A percentile compares a stretch with the other conserved stretches of the same genome.
Conservation (phyloP, 2,329 filamentous ascomycete genomes). For the Rhinocladiella similis region DNA sequence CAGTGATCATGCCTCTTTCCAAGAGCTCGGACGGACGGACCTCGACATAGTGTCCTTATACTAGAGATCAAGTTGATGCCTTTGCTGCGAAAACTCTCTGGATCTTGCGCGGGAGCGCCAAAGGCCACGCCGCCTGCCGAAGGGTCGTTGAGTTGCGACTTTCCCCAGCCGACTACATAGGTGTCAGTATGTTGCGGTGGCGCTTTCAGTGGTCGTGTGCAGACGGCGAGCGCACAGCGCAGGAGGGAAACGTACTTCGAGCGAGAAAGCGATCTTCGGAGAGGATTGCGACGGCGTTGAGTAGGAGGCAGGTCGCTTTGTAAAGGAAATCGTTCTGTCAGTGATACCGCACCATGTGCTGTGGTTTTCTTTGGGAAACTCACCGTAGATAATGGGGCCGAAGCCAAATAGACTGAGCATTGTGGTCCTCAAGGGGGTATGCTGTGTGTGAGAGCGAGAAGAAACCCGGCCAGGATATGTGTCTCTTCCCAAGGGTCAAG, state of each 20-base stretch:
- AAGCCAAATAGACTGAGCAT: conserved; percentile 35
- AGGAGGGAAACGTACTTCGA: conserved; percentile 51
- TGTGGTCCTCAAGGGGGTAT: neutral
- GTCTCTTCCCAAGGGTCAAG: too few relatives aligned
- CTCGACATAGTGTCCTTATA: conserved; percentile 20
- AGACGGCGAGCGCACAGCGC: too few relatives aligned
- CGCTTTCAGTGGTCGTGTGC: neutral
- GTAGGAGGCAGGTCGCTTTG: conserved; percentile 59
- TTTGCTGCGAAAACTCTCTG: conserved; percentile 80
- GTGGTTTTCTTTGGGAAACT: neutral
- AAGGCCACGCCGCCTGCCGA: conserved; percentile 75
- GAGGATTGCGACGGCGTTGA: conserved; percentile 91
- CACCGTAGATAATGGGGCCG: conserved; percentile 32
- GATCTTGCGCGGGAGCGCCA: conserved; percentile 64
- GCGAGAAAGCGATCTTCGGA: conserved; percentile 93
- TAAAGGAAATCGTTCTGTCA: conserved; percentile 43
- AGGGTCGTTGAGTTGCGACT: conserved; percentile 36
- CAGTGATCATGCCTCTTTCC: too few relatives aligned
- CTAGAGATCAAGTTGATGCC: conserved; percentile 87
- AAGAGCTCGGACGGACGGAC: conserved; percentile 5
- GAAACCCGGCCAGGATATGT: neutral
- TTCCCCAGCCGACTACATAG: conserved; percentile 74
- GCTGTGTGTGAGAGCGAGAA: neutral
- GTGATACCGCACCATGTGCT: neutral
- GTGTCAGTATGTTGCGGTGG: neutral